These are phyloP conservation scores for Cinnamomum chago DNA, from an alignment of 164 flowering plant species.

Conservation along the genomic window DNA sequence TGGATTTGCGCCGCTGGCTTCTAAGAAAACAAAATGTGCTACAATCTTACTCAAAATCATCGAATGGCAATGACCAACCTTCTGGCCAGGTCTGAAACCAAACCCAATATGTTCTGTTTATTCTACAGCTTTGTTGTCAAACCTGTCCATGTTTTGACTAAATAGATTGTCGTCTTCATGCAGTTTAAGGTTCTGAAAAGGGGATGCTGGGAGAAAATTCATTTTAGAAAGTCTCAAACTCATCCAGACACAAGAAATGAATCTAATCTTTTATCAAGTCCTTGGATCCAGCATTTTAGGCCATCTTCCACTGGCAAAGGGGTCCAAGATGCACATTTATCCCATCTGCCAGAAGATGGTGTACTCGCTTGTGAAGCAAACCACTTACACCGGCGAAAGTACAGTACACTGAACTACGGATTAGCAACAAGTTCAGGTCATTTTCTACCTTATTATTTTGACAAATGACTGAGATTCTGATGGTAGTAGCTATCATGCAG, in stretches of 20 bases:
- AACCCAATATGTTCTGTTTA: neutral
- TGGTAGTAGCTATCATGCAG: conserved; percentile 33
- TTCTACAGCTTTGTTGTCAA: neutral
- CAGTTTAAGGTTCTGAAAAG: conserved; percentile 60
- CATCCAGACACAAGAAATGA: conserved; percentile 15
- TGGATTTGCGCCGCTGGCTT: conserved; percentile 24
- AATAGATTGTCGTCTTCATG: conserved; percentile 2
- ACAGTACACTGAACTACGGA: conserved; percentile 5
- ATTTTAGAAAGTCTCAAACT: conserved; percentile 33
- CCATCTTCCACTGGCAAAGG: conserved; percentile 15
- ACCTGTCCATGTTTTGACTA: neutral
- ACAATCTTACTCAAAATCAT: conserved; percentile 18
- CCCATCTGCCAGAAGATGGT: conserved; percentile 17
- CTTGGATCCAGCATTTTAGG: conserved; percentile 52
- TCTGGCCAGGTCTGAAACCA: conserved; percentile 52
- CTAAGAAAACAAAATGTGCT: conserved; percentile 19
- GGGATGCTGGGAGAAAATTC: conserved; percentile 52
- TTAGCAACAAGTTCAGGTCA: conserved; percentile 19
- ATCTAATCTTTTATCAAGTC: conserved; percentile 27
- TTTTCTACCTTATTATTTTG: conserved; percentile 9
- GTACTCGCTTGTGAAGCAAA: conserved; percentile 7
- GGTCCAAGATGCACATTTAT: conserved; percentile 10
- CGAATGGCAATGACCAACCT: conserved; percentile 9
- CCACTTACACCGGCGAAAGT: conserved; percentile 13
- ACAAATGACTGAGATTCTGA: conserved; percentile 19